Base-by-base conservation (phyloP, 208 protist species). In the Crithidia sp. region DNA sequence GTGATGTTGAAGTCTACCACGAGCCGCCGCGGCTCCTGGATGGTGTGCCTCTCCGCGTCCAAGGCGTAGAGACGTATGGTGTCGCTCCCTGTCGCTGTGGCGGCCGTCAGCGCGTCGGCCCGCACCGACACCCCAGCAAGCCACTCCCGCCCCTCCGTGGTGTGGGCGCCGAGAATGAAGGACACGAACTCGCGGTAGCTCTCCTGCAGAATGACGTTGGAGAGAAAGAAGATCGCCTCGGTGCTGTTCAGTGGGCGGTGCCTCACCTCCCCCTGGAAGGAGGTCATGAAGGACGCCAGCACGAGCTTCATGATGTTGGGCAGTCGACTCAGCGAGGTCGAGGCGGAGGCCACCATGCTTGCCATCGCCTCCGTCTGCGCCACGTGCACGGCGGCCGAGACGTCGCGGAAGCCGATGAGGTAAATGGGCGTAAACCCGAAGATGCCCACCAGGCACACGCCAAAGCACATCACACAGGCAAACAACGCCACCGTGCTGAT, bases 361-460 rank as follows among this genome's bases (percentile, higher is more conserved):
- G 47, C 64, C 39, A 76, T 63, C 3, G 77, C 71, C 47, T 84
- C 66, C 41, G 40, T 43, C 59, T 82, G 69, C 39, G 82, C 68
- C 44, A 83, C 59, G 12, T 79, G 65, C 43, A 72, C 67, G 19
- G 75, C 83, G 1, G 62, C 47, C 13, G 70, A 63, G 17, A 81
- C 75, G 19, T 70, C 59, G 16, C 58, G 47, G 49, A 75, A 80
- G 16, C 77, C 72, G 71, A 79, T 76, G 19, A 79, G 37, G 58
- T 79, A 76, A 3, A 54, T 67, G 10, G 83, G 76, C 10, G 82
- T 7, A 36, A 88, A 82, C 13, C 79, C 68, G 19, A 66, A 64
- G 59, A 82, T 0, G 2, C 69, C 74, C 8, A 87, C 77, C n/a
- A 75, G 39, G 19, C 79, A 67, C 5, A 88, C 79, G 8, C 83